Percentiles rank a stretch among this genome's conserved stretches.
These are phyloP conservation scores for Zygosaccharomyces pseudorouxii DNA, from an alignment of 805 yeast genomes.

Conservation along the genomic window DNA sequence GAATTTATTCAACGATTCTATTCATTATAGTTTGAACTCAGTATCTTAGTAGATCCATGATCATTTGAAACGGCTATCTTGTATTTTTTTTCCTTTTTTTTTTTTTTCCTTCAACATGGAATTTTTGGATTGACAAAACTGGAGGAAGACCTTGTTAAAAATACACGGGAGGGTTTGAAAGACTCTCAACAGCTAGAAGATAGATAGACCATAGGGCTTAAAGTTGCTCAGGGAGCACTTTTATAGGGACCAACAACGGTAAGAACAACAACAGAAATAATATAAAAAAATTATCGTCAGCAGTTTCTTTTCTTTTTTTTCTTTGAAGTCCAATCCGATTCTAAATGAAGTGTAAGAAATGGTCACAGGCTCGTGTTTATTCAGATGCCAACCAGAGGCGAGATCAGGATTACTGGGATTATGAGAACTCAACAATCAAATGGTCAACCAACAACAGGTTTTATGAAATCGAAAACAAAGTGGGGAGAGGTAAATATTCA, in stretches of 20 bases:
- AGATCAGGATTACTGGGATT: constrained; percentile 80
- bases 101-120: constrained; percentile 3
- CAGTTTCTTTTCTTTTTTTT: not conserved
- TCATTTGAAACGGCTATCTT: constrained; percentile 3
- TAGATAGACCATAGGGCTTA: not conserved
- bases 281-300: not conserved
- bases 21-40: not conserved
- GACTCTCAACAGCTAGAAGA: not conserved
- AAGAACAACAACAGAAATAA: not conserved
- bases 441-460: constrained; percentile 55
- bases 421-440: constrained; percentile 58
- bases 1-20: not conserved
- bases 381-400: constrained; percentile 65
- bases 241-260: not conserved
- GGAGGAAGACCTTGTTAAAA: not conserved
- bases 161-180: not conserved
- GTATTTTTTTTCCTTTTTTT: constrained; percentile 1
- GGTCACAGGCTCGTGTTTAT: constrained; percentile 59
- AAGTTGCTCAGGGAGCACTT: not conserved
- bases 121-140: not conserved
- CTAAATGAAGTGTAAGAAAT: constrained; percentile 34
- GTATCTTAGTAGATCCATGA: not conserved
- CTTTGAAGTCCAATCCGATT: not conserved
- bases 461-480: constrained; percentile 75
- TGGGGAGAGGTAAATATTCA: constrained; percentile 93